Base-by-base conservation (phyloP, 2,329 filamentous ascomycete genomes). In the Sclerotinia glacialis region DNA sequence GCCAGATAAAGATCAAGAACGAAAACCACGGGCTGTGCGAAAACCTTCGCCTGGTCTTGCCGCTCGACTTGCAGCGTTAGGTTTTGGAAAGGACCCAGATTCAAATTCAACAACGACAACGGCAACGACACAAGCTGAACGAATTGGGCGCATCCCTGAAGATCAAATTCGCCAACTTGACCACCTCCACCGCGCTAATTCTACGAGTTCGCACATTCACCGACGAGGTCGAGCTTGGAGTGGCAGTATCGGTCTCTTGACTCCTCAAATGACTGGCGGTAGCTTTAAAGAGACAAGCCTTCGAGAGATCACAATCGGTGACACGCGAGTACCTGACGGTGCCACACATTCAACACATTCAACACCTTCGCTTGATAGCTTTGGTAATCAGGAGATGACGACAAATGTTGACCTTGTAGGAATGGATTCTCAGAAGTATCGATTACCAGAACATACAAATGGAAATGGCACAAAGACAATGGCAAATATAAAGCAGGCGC, bases 391-490 rank as follows among this genome's bases (percentile, higher is more conserved):
- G 61, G 69, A 68, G 53, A 75, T 76, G 74, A 69, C 68, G 56
- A 72, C 70, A 67, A 64, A 71, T 70, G 70, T 67, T 60, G 73
- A 82, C 64, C 81, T 82, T 67, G 73, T 86, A 77, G 83, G 84
- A 71, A 87, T 89, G 83, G 89, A 92, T 78, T 88, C 85, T 66
- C 84, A 89, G 75, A 92, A 92, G 77, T 92, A 91, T 76, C 85
- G 87, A 54, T 79, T 92, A 76, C 89, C 89, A 66, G 89, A 92
- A 77, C 85, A 88, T 75, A 84, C 81, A 63, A 88, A 87, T 78
- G 83, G 86, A 78, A 85, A 91, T 81, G 86, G 86, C 78, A 83
- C 86, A 76, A 88, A 89, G 75, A 83, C 82, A 50, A 85, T 85
- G 69, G 79, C 82, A 42, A 83, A 85, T 47, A 86, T 81, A 53